Percentiles rank a stretch among this genome's conserved stretches.
Evolutionary conservation across 176 grass and related monocot species (phyloP).

Genomic region (Hordeum marinum): DNA sequence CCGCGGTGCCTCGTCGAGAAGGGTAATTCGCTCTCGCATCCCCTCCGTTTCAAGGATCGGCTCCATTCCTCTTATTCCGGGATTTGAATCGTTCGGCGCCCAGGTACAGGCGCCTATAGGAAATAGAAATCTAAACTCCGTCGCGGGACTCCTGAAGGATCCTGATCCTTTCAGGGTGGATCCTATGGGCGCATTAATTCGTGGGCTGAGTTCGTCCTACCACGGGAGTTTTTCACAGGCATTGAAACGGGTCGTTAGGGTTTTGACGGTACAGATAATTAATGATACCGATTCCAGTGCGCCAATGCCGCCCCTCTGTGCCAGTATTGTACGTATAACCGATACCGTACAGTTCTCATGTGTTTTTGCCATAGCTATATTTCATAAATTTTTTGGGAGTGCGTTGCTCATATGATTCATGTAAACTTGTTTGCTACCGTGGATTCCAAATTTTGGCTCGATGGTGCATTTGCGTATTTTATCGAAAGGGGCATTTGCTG

Average conservation of each 20-base stretch:
- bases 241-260: constrained; percentile 31
- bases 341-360: neutral
- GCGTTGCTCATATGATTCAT: neutral
- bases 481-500: neutral
- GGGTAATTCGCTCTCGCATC: constrained; percentile 5
- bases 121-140: constrained; percentile 5
- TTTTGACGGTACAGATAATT: constrained; percentile 14
- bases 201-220: neutral
- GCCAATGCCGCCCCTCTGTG: neutral
- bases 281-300: neutral
- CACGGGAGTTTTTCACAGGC: neutral
- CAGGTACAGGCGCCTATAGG: neutral
- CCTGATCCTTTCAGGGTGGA: neutral
- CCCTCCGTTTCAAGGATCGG: neutral
- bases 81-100: constrained; percentile 21
- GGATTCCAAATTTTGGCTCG: neutral
- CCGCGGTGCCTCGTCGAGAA: neutral
- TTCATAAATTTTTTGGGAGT: neutral
- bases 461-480: neutral
- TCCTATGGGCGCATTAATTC: neutral
- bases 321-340: neutral
- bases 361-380: neutral
- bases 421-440: neutral
- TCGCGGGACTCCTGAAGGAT: neutral
- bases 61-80: neutral